A percentile compares a stretch with the other conserved stretches of the same genome.
Evolutionary conservation across 2,329 filamentous ascomycete genomes (phyloP).

Genomic region (Aquanectria penicillioides): DNA sequence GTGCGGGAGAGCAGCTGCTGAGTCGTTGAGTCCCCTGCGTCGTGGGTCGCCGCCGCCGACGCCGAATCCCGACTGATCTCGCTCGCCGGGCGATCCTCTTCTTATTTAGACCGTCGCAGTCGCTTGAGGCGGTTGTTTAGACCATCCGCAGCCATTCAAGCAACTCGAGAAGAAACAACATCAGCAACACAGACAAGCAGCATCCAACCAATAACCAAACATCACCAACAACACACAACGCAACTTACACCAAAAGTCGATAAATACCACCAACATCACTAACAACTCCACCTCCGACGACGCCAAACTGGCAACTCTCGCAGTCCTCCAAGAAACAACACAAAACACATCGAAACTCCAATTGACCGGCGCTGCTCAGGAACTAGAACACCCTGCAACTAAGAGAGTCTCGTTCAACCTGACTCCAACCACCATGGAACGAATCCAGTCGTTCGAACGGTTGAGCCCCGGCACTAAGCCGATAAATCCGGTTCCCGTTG

Average conservation of each 20-base stretch:
- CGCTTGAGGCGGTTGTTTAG: not conserved
- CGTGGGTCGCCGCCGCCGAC: not conserved
- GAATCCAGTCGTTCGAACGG: constrained; percentile 33
- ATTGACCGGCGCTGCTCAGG: not conserved
- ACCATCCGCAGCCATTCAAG: not conserved
- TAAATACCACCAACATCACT: too few species aligned
- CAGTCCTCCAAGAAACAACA: not conserved
- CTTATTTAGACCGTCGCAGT: constrained; percentile 13
- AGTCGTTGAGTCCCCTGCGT: not conserved
- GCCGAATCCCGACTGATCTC: constrained; percentile 21
- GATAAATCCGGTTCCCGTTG: constrained; percentile 20
- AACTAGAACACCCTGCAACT: not conserved
- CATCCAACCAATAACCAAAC: not conserved
- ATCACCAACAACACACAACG: not conserved
- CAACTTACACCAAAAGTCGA: too few species aligned
- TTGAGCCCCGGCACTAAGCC: constrained; percentile 29
- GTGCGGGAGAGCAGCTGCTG: too few species aligned
- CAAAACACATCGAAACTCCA: not conserved
- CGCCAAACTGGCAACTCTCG: not conserved
- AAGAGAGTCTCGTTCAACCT: constrained; percentile 11
- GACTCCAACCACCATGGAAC: constrained; percentile 1
- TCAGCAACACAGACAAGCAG: not conserved
- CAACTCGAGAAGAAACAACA: not conserved
- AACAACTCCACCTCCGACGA: too few species aligned
- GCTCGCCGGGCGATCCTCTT: constrained; percentile 4